These are phyloP conservation scores for Penicillium cinerascens DNA, from an alignment of 495 filamentous ascomycete species.

Conservation along the genomic window DNA sequence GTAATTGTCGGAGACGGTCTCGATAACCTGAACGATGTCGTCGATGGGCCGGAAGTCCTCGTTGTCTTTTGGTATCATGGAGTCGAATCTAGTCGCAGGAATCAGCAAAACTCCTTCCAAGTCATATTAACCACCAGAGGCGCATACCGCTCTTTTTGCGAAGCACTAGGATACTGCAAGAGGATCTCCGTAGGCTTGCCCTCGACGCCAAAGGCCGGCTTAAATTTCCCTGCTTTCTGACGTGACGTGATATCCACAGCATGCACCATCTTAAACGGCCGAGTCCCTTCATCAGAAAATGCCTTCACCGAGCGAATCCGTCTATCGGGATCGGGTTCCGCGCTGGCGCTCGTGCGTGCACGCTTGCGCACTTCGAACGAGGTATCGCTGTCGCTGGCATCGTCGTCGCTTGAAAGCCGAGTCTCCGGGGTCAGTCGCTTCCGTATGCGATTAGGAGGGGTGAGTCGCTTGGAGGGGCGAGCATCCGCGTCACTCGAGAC, in stretches of 20 bases:
- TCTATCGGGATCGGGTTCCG: conserved; percentile 55
- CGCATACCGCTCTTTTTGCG: conserved; percentile 63
- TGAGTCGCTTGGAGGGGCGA: conserved; percentile 34
- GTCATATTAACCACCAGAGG: background rate
- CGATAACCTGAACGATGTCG: conserved; percentile 79
- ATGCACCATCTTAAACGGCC: conserved; percentile 58
- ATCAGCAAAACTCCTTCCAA: conserved; percentile 1
- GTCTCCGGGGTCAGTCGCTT: conserved; percentile 48
- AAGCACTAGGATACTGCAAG: conserved; percentile 71
- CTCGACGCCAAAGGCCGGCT: conserved; percentile 43
- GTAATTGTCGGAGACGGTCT: conserved; percentile 69
- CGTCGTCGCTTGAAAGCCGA: conserved; percentile 49
- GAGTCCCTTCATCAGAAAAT: conserved; percentile 53
- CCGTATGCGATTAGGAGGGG: conserved; percentile 34
- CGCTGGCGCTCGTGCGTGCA: conserved; percentile 36
- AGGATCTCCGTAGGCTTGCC: conserved; percentile 51
- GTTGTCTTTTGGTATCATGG: conserved; percentile 69
- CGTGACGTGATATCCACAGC: conserved; percentile 61
- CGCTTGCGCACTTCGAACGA: conserved; percentile 49
- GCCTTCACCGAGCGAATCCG: conserved; percentile 57
- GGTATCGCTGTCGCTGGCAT: conserved; percentile 45
- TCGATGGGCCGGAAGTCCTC: conserved; percentile 79
- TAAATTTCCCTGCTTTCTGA: conserved; percentile 45
- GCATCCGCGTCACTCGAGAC: conserved; percentile 32
- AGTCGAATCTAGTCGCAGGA: conserved; percentile 58